Evolutionary conservation across 164 flowering plant species (phyloP).

Genomic region (Vitis riparia): DNA sequence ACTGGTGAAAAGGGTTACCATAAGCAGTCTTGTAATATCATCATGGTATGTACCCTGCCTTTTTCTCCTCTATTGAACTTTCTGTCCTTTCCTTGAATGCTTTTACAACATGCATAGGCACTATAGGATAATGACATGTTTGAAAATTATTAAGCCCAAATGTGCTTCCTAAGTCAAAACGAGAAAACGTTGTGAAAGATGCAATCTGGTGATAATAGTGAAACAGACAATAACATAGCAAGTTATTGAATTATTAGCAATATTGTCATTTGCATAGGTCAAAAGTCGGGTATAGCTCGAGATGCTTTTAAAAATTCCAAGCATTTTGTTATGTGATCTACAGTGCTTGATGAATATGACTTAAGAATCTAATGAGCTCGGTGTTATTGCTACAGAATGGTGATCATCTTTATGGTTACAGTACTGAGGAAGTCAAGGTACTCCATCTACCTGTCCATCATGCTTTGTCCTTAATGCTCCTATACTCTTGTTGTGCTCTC

Average conservation of each 20-base stretch:
- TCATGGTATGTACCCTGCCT: constrained; percentile 43
- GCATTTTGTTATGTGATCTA: no score
- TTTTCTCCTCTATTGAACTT: constrained; percentile 4
- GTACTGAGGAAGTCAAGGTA: constrained; percentile 62
- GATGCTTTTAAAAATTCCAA: no score
- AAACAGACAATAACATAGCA: no score
- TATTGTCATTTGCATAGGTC: no score
- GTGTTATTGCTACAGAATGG: constrained; percentile 43
- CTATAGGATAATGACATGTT: not conserved
- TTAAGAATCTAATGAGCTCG: constrained; percentile 4
- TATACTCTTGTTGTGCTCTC: not conserved
- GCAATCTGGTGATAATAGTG: no score
- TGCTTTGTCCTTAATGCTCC: not conserved
- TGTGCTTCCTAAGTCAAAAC: no score
- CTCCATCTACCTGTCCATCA: not conserved
- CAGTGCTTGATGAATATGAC: no score
- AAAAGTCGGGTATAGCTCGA: no score
- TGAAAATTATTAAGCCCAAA: no score
- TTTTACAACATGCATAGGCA: not conserved
- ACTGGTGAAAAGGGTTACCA: constrained; percentile 68
- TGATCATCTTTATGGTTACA: constrained; percentile 57
- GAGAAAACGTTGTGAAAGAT: no score
- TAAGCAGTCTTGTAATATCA: constrained; percentile 54
- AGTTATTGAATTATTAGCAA: no score
- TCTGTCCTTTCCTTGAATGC: not conserved